Percentiles rank a stretch among this genome's conserved stretches.
These are phyloP conservation scores for Graphilbum fragrans DNA, from an alignment of 2,329 filamentous ascomycete genomes.

Conservation along the genomic window DNA sequence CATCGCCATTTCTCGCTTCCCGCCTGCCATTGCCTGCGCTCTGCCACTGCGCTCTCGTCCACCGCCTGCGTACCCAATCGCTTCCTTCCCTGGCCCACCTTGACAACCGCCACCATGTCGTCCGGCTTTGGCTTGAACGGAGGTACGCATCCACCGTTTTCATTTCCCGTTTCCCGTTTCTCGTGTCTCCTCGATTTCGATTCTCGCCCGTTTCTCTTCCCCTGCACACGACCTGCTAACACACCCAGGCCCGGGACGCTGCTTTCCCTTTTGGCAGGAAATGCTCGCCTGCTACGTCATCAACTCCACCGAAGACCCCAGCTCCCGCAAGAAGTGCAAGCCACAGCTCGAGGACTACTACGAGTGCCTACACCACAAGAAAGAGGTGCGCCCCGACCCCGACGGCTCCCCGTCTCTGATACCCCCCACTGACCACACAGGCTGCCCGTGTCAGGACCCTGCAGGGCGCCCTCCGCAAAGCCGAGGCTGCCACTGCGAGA, in stretches of 20 bases:
- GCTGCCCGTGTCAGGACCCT: conserved; percentile 65
- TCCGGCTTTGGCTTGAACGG: conserved; percentile 74
- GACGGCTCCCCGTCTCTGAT: background rate
- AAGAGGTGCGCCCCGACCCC: conserved; percentile 92
- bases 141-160: conserved; percentile 43
- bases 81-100: no score
- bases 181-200: background rate
- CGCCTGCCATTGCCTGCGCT: no score
- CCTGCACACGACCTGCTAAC: background rate
- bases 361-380: conserved; percentile 96
- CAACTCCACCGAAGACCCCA: conserved; percentile 71
- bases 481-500: conserved; percentile 60
- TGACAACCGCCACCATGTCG: conserved; percentile 42
- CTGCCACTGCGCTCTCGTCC: no score
- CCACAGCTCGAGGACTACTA: conserved; percentile 92
- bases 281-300: conserved; percentile 96
- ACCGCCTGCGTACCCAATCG: no score
- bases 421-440: conserved; percentile 29
- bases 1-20: no score
- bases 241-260: conserved; percentile 53
- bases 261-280: conserved; percentile 99
- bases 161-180: background rate
- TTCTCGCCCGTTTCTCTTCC: background rate
- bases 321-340: conserved; percentile 77
- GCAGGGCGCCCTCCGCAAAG: conserved; percentile 75